A percentile compares a stretch with the other conserved stretches of the same genome.
Conservation (phyloP, 106 monocot species). For the Dendrobium nobile region DNA sequence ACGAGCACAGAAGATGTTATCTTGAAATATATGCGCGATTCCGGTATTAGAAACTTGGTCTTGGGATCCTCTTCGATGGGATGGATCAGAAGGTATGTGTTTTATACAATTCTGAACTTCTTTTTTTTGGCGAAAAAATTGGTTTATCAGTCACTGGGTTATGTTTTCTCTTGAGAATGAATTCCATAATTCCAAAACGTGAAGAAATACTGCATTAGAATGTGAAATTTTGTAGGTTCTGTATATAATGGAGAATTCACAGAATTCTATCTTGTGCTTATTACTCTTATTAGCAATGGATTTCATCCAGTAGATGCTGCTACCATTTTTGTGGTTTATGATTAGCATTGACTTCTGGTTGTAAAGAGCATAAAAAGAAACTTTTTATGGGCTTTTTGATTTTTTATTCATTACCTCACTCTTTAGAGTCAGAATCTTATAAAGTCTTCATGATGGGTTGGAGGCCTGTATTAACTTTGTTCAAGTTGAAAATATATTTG, state of each 20-base stretch:
- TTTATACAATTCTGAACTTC: not conserved
- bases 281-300: no score
- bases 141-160: not conserved
- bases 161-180: not conserved
- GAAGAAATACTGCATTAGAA: not conserved
- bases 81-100: slow-evolving; percentile 35
- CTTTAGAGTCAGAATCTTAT: no score
- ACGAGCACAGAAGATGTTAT: slow-evolving; percentile 24
- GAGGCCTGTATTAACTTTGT: not conserved
- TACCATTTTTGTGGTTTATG: no score
- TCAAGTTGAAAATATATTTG: not conserved
- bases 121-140: not conserved
- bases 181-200: not conserved
- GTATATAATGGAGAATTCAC: not conserved
- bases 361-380: not conserved
- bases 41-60: slow-evolving; percentile 37
- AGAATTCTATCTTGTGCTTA: not conserved
- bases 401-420: not conserved
- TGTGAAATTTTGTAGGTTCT: not conserved
- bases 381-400: not conserved
- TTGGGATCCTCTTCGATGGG: slow-evolving; percentile 35
- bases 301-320: no score
- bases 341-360: not conserved
- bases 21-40: slow-evolving; percentile 25
- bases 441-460: not conserved